Evolutionary conservation across 495 filamentous ascomycete species (phyloP).

Genomic region (Aspergillus kassunensis): DNA sequence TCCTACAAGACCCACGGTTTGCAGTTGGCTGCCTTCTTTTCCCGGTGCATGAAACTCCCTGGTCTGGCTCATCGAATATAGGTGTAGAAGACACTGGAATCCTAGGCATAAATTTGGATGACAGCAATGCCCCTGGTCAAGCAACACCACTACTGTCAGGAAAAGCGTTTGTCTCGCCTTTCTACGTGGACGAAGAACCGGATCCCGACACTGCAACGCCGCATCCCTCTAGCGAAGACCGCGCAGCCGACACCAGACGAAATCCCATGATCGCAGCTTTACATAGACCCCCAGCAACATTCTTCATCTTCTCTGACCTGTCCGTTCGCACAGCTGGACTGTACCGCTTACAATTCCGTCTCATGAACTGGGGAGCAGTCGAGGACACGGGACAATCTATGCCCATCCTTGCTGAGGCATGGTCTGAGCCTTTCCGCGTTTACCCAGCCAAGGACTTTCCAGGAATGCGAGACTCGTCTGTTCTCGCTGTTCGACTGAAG

Average conservation of each 20-base stretch:
- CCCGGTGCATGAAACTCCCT: conserved; percentile 39
- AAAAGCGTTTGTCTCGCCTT: conserved; percentile 42
- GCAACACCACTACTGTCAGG: conserved; percentile 36
- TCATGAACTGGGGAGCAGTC: conserved; percentile 62
- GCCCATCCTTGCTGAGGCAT: conserved; percentile 60
- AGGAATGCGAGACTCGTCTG: conserved; percentile 67
- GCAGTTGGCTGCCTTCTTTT: conserved; percentile 74
- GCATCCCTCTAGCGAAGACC: conserved; percentile 54
- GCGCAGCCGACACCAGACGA: background rate
- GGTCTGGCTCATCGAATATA: background rate
- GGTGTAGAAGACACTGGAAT: conserved; percentile 3
- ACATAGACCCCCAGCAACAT: conserved; percentile 54
- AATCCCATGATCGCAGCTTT: conserved; percentile 5
- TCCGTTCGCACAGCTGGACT: conserved; percentile 82
- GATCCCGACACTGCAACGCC: conserved; percentile 51
- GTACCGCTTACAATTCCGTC: conserved; percentile 80
- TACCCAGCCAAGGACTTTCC: conserved; percentile 97
- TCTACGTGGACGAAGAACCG: conserved; percentile 39
- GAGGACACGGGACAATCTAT: conserved; percentile 54
- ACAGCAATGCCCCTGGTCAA: conserved; percentile 10
- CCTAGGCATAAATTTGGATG: background rate
- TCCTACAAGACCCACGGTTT: conserved; percentile 69
- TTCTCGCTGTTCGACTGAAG: conserved; percentile 37
- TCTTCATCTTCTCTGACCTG: conserved; percentile 94
- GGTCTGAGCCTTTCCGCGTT: conserved; percentile 80